Evolutionary conservation across 2,329 filamentous ascomycete genomes (phyloP).

Genomic region (Claviceps africana): DNA sequence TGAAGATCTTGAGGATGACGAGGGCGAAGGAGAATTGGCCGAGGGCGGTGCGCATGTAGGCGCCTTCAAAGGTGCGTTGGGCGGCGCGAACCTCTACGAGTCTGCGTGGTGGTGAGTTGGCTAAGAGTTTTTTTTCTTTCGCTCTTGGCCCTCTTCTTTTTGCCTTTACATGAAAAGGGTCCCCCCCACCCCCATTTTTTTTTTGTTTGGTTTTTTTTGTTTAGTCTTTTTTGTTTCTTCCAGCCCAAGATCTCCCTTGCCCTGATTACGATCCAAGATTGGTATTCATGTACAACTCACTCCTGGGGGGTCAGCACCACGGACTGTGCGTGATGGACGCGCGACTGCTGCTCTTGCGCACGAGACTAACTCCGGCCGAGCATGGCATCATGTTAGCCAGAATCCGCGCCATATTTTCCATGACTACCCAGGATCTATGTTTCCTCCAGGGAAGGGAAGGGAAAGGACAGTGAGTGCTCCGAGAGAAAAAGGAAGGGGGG

Average conservation of each 20-base stretch:
- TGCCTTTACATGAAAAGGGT: no score
- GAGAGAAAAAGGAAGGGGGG: neutral
- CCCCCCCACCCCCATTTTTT: no score
- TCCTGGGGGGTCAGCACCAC: conserved; percentile 71
- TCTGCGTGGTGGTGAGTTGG: conserved; percentile 19
- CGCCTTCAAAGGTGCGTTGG: conserved; percentile 92
- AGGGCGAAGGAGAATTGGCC: conserved; percentile 92
- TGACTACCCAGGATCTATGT: no score
- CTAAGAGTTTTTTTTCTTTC: neutral
- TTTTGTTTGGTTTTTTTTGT: neutral
- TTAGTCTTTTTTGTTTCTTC: neutral
- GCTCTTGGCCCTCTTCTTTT: neutral
- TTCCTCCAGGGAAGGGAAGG: no score
- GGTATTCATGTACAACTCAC: conserved; percentile 24
- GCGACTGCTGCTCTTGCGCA: conserved; percentile 59
- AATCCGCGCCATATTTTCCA: no score
- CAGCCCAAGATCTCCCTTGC: neutral
- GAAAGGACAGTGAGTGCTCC: no score
- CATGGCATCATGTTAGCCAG: neutral
- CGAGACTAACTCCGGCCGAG: conserved; percentile 32
- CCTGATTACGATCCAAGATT: conserved; percentile 7
- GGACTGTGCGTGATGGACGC: conserved; percentile 70
- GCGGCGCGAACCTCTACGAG: conserved; percentile 90
- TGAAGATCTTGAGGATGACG: conserved; percentile 86
- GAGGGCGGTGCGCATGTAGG: conserved; percentile 87